Evolutionary conservation across 257 asterid genomes (phyloP).

Genomic region (Nemophila menziesii): DNA sequence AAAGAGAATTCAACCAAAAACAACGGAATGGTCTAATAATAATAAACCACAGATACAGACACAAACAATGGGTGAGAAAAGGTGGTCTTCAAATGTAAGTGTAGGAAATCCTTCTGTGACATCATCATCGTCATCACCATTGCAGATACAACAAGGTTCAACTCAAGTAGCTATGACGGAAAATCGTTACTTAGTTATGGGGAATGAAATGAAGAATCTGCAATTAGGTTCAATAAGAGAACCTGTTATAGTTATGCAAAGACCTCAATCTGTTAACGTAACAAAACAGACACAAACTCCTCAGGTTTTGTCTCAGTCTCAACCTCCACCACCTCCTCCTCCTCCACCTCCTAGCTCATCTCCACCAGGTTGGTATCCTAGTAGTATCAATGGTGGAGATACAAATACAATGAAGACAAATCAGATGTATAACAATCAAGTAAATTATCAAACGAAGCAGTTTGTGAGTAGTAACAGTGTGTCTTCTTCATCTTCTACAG

Average conservation of each 20-base stretch:
- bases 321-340: too few species aligned
- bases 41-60: conserved; percentile 49
- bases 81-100: conserved; percentile 47
- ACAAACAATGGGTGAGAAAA: conserved; percentile 42
- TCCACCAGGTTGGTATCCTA: conserved; percentile 26
- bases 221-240: conserved; percentile 61
- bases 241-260: conserved; percentile 47
- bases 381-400: conserved; percentile 23
- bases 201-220: conserved; percentile 43
- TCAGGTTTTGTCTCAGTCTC: conserved; percentile 31
- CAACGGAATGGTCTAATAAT: conserved; percentile 61
- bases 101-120: conserved; percentile 31
- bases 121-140: conserved; percentile 28
- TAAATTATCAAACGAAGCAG: conserved; percentile 34
- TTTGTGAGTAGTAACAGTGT: conserved; percentile 29
- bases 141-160: conserved; percentile 40
- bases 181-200: conserved; percentile 23
- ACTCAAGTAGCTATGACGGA: conserved; percentile 35
- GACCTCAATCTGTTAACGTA: conserved; percentile 31
- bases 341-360: conserved; percentile 38
- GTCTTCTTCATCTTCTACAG: conserved; percentile 21
- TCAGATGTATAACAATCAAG: conserved; percentile 32
- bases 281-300: conserved; percentile 27
- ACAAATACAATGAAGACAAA: conserved; percentile 18
- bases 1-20: conserved; percentile 47